These are phyloP conservation scores for Xylaria multiplex DNA, from an alignment of 2,329 filamentous ascomycete species.

Conservation along the genomic window DNA sequence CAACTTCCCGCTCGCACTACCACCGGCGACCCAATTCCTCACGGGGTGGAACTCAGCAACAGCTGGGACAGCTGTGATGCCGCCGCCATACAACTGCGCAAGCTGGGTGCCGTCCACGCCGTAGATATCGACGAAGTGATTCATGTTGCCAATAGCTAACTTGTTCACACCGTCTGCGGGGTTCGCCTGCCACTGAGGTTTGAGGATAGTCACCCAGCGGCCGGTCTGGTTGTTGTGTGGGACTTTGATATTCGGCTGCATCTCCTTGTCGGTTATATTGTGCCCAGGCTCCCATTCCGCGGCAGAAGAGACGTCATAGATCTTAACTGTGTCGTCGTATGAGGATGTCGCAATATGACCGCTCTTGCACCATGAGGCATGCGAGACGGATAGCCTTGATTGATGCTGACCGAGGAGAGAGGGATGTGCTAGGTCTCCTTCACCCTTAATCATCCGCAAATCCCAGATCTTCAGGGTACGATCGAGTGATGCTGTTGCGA, in stretches of 20 bases:
- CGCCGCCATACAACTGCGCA: constrained; percentile 86
- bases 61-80: constrained; percentile 92
- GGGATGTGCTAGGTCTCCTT: constrained; percentile 69
- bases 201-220: constrained; percentile 86
- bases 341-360: constrained; percentile 91
- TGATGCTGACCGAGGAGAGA: constrained; percentile 81
- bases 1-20: constrained; percentile 90
- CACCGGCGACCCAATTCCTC: constrained; percentile 90
- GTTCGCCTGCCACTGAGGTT: constrained; percentile 85
- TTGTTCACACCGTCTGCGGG: constrained; percentile 84
- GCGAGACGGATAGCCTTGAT: constrained; percentile 86
- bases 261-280: constrained; percentile 67
- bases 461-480: constrained; percentile 94
- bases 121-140: constrained; percentile 93
- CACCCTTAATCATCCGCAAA: constrained; percentile 73
- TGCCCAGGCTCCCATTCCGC: constrained; percentile 67
- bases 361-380: constrained; percentile 86
- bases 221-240: constrained; percentile 96
- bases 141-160: constrained; percentile 97
- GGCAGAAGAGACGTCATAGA: constrained; percentile 79
- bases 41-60: constrained; percentile 91
- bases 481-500: constrained; percentile 91
- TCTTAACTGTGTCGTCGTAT: constrained; percentile 95
- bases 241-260: constrained; percentile 76
- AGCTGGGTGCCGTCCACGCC: constrained; percentile 84